Evolutionary conservation across 140 eudicot species (phyloP).

Genomic region (Senecio squalidus): DNA sequence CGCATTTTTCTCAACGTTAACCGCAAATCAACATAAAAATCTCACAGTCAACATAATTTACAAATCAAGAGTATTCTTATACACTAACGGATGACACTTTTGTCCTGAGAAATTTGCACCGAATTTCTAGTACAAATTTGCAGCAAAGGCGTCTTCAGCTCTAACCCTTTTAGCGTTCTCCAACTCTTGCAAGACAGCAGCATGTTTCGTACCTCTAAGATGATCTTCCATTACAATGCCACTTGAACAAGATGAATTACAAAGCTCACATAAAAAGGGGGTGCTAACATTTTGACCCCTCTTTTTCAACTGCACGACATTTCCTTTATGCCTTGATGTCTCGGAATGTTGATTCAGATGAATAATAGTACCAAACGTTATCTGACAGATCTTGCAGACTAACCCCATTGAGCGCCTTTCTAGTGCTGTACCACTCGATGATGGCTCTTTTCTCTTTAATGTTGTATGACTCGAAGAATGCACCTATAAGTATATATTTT

Average conservation of each 20-base stretch:
- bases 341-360: conserved; percentile 41
- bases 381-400: conserved; percentile 35
- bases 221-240: conserved; percentile 31
- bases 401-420: conserved; percentile 32
- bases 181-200: conserved; percentile 21
- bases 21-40: too few species aligned
- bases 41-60: too few species aligned
- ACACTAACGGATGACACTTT: neutral
- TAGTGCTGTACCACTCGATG: conserved; percentile 26
- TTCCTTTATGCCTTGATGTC: conserved; percentile 30
- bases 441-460: conserved; percentile 41
- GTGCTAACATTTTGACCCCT: conserved; percentile 36
- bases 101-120: neutral
- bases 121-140: conserved; percentile 4
- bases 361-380: conserved; percentile 16
- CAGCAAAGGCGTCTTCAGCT: conserved; percentile 28
- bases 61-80: neutral
- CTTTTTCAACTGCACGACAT: conserved; percentile 26
- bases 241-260: conserved; percentile 39
- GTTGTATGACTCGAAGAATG: conserved; percentile 19
- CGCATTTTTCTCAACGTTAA: too few species aligned
- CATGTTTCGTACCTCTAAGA: conserved; percentile 40
- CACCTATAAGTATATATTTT: conserved; percentile 20
- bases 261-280: conserved; percentile 37
- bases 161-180: conserved; percentile 30